Base-by-base conservation (phyloP, 2,329 filamentous ascomycete species). In the Juglanconis juglandina region DNA sequence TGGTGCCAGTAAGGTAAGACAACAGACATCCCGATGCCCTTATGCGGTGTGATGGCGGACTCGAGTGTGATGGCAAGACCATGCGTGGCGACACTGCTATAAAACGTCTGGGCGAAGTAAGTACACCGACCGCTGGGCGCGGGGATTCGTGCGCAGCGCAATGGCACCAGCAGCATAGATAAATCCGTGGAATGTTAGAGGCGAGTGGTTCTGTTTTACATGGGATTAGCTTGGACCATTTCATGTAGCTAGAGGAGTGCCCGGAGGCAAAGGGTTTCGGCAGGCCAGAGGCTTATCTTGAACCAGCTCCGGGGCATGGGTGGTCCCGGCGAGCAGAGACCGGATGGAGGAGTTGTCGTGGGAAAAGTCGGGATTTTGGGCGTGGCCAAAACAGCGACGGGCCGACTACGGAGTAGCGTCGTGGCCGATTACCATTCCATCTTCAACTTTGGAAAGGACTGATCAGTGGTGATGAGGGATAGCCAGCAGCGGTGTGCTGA, bases 191-290 rank as follows among this genome's bases (percentile, higher is more conserved):
- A 42, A 24, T 24, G 24, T 24, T 24, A 24, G 11, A 42, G 39
- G 39, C 39, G n/a, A 42, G 39, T 8, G 57, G 11, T 14, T 51
- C 33, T 53, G 57, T 35, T 48, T 47, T 33, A 53, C 56, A 42
- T 41, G 11, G 35, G 13, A 39, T 47, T 59, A 59, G 51, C 51
- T 59, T 37, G 33, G 51, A 55, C 57, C 39, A 53, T 55, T 14
- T 42, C 37, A 42, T 59, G 51, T 55, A 42, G 57, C 57, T 59
- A 59, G 57, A 50, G 51, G 51, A 59, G 24, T 32, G 50, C 37
- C 57, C 57, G 35, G 50, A 46, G 48, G 50, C 24, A 59, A 32
- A 42, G 39, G 39, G 39, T 42, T 42, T 14, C 39, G 39, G 39
- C 39, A 42, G 39, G 39, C n/a, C n/a, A 42, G 39, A 42, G 39